phyloP scores from a whole-genome alignment of 108 stramenopile genomes.

The Cyclotella atomus region DNA sequence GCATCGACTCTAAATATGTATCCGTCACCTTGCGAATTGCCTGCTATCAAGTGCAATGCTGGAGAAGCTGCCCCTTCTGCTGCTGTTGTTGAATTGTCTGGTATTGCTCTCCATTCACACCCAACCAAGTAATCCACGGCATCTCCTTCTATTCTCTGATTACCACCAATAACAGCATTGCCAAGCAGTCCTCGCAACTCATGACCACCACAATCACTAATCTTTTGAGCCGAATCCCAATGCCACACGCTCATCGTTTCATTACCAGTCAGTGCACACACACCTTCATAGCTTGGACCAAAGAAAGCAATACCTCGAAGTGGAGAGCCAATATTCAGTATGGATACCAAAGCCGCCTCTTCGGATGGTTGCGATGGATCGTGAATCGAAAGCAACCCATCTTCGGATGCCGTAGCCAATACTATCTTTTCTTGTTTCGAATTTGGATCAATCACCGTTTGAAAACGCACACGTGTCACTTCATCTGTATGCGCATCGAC shows the following conservation, averaged over 20 bases:
- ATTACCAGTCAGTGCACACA: conserved; percentile 80
- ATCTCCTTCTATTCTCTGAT: background rate
- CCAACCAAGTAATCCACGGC: conserved; percentile 54
- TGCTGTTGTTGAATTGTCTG: background rate
- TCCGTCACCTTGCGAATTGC: conserved; percentile 69
- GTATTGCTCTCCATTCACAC: conserved; percentile 31
- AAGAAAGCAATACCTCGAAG: conserved; percentile 81
- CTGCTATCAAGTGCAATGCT: conserved; percentile 71
- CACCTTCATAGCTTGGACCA: conserved; percentile 67
- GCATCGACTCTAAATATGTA: conserved; percentile 71
- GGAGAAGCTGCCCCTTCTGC: conserved; percentile 8
- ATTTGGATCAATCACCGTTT: conserved; percentile 28
- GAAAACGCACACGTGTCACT: conserved; percentile 76
- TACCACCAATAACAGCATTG: conserved; percentile 19
- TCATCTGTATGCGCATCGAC: conserved; percentile 85
- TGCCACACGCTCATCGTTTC: conserved; percentile 77
- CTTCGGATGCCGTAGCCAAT: conserved; percentile 77
- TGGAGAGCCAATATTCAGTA: conserved; percentile 69
- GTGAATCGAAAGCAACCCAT: conserved; percentile 75
- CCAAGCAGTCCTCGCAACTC: conserved; percentile 38
- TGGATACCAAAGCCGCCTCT: conserved; percentile 72
- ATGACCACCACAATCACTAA: conserved; percentile 43
- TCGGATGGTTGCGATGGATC: conserved; percentile 83
- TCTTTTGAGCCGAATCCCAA: conserved; percentile 71
- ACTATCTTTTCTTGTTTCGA: conserved; percentile 26